Conservation (phyloP, 2,329 filamentous ascomycete species). For the Stachybotrys echinatus region DNA sequence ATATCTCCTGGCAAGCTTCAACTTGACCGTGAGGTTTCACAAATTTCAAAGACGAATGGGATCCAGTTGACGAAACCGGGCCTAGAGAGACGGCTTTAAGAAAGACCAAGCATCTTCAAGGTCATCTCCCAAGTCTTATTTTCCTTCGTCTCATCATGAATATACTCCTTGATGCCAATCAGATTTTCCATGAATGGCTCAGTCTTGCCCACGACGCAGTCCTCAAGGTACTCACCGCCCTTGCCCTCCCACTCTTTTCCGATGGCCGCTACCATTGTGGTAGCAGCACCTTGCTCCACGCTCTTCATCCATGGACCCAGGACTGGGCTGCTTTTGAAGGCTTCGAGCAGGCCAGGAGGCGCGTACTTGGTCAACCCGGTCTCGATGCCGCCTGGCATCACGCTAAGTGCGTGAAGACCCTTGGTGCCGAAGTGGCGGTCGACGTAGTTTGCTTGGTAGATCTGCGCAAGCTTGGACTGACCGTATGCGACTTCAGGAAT, state of each 20-base stretch:
- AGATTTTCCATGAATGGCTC: neutral
- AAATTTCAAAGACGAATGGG: too few relatives aligned
- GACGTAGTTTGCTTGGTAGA: conserved; percentile 43
- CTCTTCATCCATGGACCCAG: neutral
- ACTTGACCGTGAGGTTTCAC: too few relatives aligned
- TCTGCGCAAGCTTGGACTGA: conserved; percentile 44
- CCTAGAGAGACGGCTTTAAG: too few relatives aligned
- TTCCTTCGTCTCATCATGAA: neutral
- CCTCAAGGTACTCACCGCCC: conserved; percentile 1
- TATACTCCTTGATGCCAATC: neutral
- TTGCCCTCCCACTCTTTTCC: conserved; percentile 2
- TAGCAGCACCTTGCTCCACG: neutral
- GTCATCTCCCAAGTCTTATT: neutral
- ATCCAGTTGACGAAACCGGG: too few relatives aligned
- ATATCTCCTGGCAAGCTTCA: too few relatives aligned
- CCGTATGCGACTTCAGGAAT: conserved; percentile 34
- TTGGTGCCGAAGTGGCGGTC: conserved; percentile 37
- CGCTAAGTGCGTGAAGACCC: conserved; percentile 26
- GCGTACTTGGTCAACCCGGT: neutral
- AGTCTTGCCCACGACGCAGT: neutral
- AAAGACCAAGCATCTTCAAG: neutral
- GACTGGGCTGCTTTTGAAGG: neutral
- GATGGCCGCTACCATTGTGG: neutral
- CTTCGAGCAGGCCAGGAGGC: neutral
- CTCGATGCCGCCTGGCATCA: conserved; percentile 3